These are phyloP conservation scores for Ceratocystis lukuohia DNA, from an alignment of 2,329 filamentous ascomycete species.

Conservation along the genomic window DNA sequence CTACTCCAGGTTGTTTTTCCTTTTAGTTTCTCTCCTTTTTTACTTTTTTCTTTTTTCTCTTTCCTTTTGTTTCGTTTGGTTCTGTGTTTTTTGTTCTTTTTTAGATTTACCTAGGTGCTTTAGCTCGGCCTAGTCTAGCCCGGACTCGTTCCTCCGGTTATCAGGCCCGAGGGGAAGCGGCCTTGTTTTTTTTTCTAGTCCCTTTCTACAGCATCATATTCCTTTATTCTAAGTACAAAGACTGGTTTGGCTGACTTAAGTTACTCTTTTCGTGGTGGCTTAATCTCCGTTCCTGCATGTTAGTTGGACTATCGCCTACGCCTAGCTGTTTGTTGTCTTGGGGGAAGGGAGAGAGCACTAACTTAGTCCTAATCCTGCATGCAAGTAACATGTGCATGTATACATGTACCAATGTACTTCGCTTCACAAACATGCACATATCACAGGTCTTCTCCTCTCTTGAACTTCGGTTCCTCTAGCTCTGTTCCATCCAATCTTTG, in stretches of 20 bases:
- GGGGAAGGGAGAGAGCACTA: too few species aligned
- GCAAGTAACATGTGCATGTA: background rate
- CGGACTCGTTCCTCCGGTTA: background rate
- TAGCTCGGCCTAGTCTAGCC: too few species aligned
- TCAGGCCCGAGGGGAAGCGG: background rate
- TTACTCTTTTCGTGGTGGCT: background rate
- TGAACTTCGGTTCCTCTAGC: background rate
- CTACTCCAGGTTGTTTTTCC: too few species aligned
- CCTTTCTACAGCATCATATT: background rate
- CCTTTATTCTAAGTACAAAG: background rate
- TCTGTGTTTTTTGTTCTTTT: background rate
- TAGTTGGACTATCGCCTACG: slow-evolving; percentile 1
- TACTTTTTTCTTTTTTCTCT: background rate
- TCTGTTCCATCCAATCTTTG: background rate
- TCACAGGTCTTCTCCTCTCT: background rate
- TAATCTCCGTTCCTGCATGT: background rate
- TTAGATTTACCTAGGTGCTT: background rate
- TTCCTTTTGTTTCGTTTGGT: background rate
- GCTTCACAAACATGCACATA: too few species aligned
- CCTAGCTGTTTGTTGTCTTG: background rate
- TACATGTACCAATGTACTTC: background rate
- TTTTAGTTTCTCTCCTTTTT: too few species aligned
- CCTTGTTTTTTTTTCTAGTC: background rate
- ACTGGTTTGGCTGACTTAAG: background rate
- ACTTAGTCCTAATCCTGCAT: background rate